Evolutionary conservation across 768 basidiomycete genomes (phyloP).

Genomic region (Baorangia bicolor): DNA sequence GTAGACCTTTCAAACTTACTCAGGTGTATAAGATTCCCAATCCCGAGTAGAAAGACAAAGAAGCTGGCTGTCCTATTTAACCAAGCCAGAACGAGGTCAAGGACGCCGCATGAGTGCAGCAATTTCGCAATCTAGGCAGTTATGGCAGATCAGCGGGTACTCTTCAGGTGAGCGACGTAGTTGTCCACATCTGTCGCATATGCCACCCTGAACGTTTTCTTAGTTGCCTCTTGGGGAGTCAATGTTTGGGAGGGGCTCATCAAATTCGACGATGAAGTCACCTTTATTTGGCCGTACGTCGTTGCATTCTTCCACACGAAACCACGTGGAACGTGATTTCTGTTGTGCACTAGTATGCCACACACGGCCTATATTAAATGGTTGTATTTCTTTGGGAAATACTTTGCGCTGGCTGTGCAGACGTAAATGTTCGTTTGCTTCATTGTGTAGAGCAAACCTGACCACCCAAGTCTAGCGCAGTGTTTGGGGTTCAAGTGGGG

Average conservation of each 20-base stretch:
- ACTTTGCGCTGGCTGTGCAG: conserved; percentile 15
- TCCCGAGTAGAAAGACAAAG: background rate
- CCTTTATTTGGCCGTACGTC: conserved; percentile 28
- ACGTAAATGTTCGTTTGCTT: conserved; percentile 6
- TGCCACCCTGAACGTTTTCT: background rate
- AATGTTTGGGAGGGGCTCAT: conserved; percentile 23
- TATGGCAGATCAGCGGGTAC: conserved; percentile 6
- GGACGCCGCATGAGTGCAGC: conserved; percentile 1
- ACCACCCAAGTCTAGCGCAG: conserved; percentile 5
- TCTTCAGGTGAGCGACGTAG: conserved; percentile 1
- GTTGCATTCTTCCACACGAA: background rate
- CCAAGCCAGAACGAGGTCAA: background rate
- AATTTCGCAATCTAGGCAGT: no score
- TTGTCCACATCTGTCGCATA: background rate
- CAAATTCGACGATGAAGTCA: conserved; percentile 16
- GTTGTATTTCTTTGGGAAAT: conserved; percentile 28
- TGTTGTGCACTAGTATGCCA: conserved; percentile 13
- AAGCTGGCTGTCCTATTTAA: background rate
- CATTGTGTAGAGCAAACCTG: background rate
- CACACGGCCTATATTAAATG: conserved; percentile 19
- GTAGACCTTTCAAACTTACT: background rate
- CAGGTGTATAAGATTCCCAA: background rate
- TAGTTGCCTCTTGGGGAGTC: conserved; percentile 11
- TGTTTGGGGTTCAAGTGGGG: conserved; percentile 1
- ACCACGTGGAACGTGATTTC: background rate